Conservation (phyloP, 345 rosid species). For the Zanthoxylum bungeanum region DNA sequence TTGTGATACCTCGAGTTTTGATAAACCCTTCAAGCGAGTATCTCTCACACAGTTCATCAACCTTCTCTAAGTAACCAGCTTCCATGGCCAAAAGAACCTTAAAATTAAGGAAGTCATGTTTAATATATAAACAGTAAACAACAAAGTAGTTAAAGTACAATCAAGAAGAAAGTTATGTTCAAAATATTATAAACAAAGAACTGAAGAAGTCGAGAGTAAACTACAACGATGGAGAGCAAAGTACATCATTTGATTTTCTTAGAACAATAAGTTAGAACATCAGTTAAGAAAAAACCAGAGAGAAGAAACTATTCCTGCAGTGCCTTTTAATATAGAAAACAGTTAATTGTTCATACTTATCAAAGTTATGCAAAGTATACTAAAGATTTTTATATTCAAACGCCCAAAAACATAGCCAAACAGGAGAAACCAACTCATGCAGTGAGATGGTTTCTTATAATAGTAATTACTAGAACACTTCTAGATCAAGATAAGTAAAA, state of each 20-base stretch:
- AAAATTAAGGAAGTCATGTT: constrained; percentile 4
- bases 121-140: background rate
- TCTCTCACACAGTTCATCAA: constrained; percentile 75
- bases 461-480: background rate
- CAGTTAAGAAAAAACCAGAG: background rate
- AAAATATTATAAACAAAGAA: too few relatives aligned
- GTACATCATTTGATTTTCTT: background rate
- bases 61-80: constrained; percentile 94
- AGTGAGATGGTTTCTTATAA: background rate
- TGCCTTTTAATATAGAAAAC: background rate
- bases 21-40: constrained; percentile 77
- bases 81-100: constrained; percentile 98
- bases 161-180: background rate
- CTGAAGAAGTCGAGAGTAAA: too few relatives aligned
- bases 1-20: constrained; percentile 48
- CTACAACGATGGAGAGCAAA: background rate
- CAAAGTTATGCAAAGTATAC: background rate
- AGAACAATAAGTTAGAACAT: background rate
- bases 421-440: background rate
- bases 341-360: background rate
- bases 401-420: background rate
- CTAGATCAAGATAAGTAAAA: background rate
- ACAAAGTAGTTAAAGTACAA: background rate
- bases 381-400: background rate
- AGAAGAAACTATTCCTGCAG: background rate